A percentile compares a stretch with the other conserved stretches of the same genome.
These are phyloP conservation scores for Candida albicans DNA, from an alignment of 1,139 yeast species.

Conservation along the genomic window DNA sequence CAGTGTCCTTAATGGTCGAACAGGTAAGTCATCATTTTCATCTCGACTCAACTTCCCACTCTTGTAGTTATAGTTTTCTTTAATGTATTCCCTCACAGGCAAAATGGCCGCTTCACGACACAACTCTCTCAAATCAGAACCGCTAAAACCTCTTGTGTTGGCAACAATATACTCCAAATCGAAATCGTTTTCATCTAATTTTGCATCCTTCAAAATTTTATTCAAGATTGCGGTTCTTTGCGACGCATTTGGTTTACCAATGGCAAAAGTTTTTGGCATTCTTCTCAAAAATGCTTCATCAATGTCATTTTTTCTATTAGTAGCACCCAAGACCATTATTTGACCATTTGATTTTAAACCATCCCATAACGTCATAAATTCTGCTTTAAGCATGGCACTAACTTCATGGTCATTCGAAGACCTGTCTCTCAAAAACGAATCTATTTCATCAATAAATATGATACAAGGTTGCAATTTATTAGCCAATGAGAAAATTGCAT, in stretches of 20 bases:
- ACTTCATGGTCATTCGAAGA: slow-evolving; percentile 88
- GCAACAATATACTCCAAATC: slow-evolving; percentile 61
- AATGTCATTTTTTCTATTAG: slow-evolving; percentile 88
- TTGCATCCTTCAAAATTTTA: slow-evolving; percentile 66
- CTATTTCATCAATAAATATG: slow-evolving; percentile 94
- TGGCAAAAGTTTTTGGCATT: slow-evolving; percentile 87
- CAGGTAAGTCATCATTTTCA: slow-evolving; percentile 28
- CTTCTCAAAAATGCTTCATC: slow-evolving; percentile 91
- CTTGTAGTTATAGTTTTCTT: slow-evolving; percentile 42
- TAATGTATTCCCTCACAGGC: slow-evolving; percentile 84
- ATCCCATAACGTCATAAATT: slow-evolving; percentile 98
- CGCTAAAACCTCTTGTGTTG: slow-evolving; percentile 76
- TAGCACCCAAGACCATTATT: slow-evolving; percentile 89
- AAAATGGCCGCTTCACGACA: slow-evolving; percentile 92
- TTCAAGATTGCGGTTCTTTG: slow-evolving; percentile 72
- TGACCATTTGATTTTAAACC: slow-evolving; percentile 80
- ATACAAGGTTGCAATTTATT: slow-evolving; percentile 91
- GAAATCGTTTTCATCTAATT: slow-evolving; percentile 55
- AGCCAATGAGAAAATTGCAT: slow-evolving; percentile 90
- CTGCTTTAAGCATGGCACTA: slow-evolving; percentile 94
- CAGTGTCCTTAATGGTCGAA: slow-evolving; percentile 46
- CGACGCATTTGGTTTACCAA: slow-evolving; percentile 65
- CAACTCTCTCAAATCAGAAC: slow-evolving; percentile 87
- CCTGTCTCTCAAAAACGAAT: slow-evolving; percentile 87
- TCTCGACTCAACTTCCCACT: slow-evolving; percentile 39